Evolutionary conservation across 257 asterid genomes (phyloP).

Genomic region (Paraleonurus japonicus): DNA sequence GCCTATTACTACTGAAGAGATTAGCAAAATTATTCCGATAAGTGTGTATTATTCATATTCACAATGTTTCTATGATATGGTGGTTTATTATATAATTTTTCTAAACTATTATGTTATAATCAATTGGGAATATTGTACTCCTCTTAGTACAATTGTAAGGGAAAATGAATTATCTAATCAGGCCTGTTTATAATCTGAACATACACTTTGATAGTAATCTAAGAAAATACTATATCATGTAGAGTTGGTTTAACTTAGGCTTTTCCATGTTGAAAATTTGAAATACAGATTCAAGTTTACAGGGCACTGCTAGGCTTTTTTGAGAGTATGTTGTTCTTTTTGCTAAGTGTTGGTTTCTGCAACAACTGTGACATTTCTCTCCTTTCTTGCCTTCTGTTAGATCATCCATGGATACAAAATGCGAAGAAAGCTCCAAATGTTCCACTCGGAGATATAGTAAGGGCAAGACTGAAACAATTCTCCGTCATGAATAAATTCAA

Average conservation of each 20-base stretch:
- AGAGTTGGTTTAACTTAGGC: slow-evolving; percentile 10
- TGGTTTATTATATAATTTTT: background rate
- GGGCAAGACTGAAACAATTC: slow-evolving; percentile 90
- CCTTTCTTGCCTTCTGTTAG: slow-evolving; percentile 40
- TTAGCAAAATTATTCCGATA: background rate
- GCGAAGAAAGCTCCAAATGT: slow-evolving; percentile 90
- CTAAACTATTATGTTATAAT: background rate
- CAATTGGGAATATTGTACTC: no score
- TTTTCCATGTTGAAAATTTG: background rate
- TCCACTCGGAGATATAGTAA: slow-evolving; percentile 93
- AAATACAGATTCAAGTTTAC: background rate
- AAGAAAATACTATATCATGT: background rate
- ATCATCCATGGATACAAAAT: slow-evolving; percentile 94
- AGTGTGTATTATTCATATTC: background rate
- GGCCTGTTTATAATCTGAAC: slow-evolving; percentile 15
- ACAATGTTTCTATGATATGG: background rate
- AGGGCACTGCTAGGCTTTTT: background rate
- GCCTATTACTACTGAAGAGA: no score
- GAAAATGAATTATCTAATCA: background rate
- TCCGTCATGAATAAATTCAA: slow-evolving; percentile 90
- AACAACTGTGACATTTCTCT: slow-evolving; percentile 15
- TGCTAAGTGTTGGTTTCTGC: slow-evolving; percentile 17
- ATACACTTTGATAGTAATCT: background rate
- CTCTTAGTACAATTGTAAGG: background rate
- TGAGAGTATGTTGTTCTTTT: background rate